phyloP scores from a whole-genome alignment of 2,329 filamentous ascomycete species.

The Ramularia endophylla region DNA sequence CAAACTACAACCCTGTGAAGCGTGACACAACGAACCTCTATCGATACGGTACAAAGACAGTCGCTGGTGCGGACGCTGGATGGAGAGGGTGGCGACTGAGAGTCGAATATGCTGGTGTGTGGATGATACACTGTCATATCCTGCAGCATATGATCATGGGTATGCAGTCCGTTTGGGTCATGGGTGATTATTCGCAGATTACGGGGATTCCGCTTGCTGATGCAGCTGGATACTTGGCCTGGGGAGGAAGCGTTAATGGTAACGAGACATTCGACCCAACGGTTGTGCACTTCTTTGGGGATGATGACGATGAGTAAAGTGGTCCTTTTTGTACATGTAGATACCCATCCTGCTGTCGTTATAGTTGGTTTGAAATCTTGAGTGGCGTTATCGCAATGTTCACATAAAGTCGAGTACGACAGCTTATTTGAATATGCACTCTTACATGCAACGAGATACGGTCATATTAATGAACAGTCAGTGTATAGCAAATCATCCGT shows the following conservation, averaged over 20 bases:
- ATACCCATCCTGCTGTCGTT: too few species aligned
- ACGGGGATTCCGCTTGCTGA: conserved; percentile 28
- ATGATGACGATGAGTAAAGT: conserved; percentile 4
- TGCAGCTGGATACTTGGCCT: conserved; percentile 40
- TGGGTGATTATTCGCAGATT: conserved; percentile 40
- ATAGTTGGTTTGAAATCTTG: too few species aligned
- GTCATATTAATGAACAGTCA: too few species aligned
- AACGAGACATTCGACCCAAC: conserved; percentile 21
- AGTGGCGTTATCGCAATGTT: too few species aligned
- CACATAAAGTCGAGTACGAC: too few species aligned
- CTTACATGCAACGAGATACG: too few species aligned
- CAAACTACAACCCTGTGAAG: conserved; percentile 34
- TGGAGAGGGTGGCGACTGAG: conserved; percentile 59
- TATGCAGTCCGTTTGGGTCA: conserved; percentile 44
- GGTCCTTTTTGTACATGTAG: background rate
- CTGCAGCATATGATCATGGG: conserved; percentile 55
- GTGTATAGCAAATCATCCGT: too few species aligned
- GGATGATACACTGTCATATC: conserved; percentile 59
- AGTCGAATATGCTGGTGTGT: conserved; percentile 47
- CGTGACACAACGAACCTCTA: conserved; percentile 52
- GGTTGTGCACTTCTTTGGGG: conserved; percentile 20
- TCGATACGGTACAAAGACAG: conserved; percentile 43
- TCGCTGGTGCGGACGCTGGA: conserved; percentile 40
- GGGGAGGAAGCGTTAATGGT: conserved; percentile 41
- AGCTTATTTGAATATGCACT: too few species aligned